Evolutionary conservation across 163 green algal genomes (phyloP).

Genomic region (Coccomyxa subellipsoidea): DNA sequence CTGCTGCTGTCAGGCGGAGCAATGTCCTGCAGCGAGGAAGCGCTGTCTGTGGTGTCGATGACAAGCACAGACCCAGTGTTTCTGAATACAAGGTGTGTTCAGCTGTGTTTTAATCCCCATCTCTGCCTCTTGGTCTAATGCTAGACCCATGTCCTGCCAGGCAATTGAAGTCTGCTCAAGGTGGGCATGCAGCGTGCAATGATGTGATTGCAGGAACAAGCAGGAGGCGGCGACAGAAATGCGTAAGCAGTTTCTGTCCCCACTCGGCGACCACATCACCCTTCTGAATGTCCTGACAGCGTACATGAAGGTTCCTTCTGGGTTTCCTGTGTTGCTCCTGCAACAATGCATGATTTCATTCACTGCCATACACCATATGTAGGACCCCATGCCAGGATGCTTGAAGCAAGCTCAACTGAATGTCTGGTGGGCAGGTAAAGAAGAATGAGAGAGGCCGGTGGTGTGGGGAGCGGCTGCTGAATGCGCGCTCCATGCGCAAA

Average conservation of each 20-base stretch:
- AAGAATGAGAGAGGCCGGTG: constrained; percentile 49
- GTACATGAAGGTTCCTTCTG: constrained; percentile 30
- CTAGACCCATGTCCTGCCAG: no score
- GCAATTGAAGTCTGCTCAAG: no score
- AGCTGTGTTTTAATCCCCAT: no score
- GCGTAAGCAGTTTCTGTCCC: constrained; percentile 58
- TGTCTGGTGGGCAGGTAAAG: constrained; percentile 14
- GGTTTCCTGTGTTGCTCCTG: no score
- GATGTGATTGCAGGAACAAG: constrained; percentile 18
- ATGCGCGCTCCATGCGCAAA: constrained; percentile 69
- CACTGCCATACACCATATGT: no score
- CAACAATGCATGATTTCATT: no score
- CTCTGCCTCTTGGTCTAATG: no score
- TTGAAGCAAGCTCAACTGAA: not conserved
- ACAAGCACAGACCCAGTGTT: constrained; percentile 74
- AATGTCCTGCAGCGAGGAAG: constrained; percentile 68
- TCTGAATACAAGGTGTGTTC: constrained; percentile 38
- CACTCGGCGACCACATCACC: constrained; percentile 79
- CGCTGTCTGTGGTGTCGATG: constrained; percentile 71
- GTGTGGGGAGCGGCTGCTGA: constrained; percentile 80
- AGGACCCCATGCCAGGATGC: no score
- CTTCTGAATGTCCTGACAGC: constrained; percentile 65
- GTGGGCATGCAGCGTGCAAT: not conserved
- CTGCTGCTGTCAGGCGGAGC: constrained; percentile 53
- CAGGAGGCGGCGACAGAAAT: constrained; percentile 55